Conservation (phyloP, 164 flowering plant species). For the Stephania japonica region DNA sequence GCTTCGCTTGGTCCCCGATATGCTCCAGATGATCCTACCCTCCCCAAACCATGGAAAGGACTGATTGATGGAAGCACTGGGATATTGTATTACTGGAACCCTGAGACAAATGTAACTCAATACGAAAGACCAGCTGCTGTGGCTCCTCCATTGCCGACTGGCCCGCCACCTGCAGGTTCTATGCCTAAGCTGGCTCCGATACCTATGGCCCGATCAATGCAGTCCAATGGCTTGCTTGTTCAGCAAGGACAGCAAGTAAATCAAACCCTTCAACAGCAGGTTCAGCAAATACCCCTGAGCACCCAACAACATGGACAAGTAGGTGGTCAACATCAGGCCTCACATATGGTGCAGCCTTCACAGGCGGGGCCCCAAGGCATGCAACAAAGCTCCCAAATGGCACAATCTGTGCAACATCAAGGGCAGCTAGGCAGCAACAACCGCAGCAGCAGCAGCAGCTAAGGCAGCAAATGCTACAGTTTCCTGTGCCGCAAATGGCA, state of each 20-base stretch:
- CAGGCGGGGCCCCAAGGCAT: conserved; percentile 22
- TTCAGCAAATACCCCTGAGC: conserved; percentile 25
- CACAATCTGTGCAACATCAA: conserved; percentile 21
- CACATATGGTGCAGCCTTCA: conserved; percentile 25
- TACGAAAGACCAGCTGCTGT: conserved; percentile 19
- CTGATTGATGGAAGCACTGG: conserved; percentile 78
- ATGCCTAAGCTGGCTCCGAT: conserved; percentile 46
- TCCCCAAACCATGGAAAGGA: conserved; percentile 92
- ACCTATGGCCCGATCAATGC: conserved; percentile 31
- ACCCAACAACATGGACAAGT: conserved; percentile 32
- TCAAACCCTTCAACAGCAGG: conserved; percentile 31
- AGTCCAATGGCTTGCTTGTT: conserved; percentile 26
- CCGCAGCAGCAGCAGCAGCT: not conserved
- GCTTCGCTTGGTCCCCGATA: conserved; percentile 59
- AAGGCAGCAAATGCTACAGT: not conserved
- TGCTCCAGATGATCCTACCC: conserved; percentile 85
- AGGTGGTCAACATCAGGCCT: conserved; percentile 22
- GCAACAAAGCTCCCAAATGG: not conserved
- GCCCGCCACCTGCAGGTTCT: conserved; percentile 40
- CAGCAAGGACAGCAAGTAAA: conserved; percentile 28
- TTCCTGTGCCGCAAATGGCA: conserved; percentile 10
- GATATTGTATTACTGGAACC: conserved; percentile 25
- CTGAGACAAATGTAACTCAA: conserved; percentile 25
- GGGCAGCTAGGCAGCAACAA: conserved; percentile 19
- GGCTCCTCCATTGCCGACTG: conserved; percentile 37